Evolutionary conservation across 1,284 basidiomycete species (phyloP), one percentile per base, ranked within the genome.

Genomic region (Kalmanozyma brasiliensis): DNA sequence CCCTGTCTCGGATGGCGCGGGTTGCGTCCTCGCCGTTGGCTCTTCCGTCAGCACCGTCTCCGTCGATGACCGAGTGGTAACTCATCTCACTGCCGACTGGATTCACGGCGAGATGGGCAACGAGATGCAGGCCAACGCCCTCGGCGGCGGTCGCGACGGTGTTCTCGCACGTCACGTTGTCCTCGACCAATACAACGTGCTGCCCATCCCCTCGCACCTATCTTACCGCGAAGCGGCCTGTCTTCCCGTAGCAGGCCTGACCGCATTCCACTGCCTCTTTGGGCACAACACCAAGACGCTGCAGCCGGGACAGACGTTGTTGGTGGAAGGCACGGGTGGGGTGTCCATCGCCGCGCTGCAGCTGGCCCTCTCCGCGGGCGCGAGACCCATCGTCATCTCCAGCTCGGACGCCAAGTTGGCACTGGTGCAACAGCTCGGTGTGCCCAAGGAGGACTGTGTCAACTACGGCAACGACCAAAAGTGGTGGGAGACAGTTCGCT

Each of bases 261-360:
- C 68, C 0, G 59, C 63, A 6, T 72, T 43, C 49, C 68, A 72
- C 56, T 63, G 63, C 26, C 64, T 67, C 4, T 63, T 67, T n/a
- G 63, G 68, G 0, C 38, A 55, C 16, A 9, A 20, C 4, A 41
- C 40, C 0, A 55, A 55, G 37, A 63, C 55, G 24, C 33, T 71
- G 1, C 62, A 66, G 23, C 63, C 53, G 7, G 68, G 68, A 14
- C 68, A 71, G 36, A 52, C 42, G 1, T 36, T 71, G 11, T 42
- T 71, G 2, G 44, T 71, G 30, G 63, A 71, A 32, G 68, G 68
- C 2, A 71, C 68, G 22, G 68, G 68, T 4, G 68, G 68, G 9
- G 64, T 72, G 14, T 52, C 49, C 14, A 52, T 67, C 29, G 58
- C 68, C 3, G 68, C 68, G 9, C 52, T 72, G 1, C 63, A 72